Conservation (phyloP, 106 monocot genomes). For the Apostasia ramifera region DNA sequence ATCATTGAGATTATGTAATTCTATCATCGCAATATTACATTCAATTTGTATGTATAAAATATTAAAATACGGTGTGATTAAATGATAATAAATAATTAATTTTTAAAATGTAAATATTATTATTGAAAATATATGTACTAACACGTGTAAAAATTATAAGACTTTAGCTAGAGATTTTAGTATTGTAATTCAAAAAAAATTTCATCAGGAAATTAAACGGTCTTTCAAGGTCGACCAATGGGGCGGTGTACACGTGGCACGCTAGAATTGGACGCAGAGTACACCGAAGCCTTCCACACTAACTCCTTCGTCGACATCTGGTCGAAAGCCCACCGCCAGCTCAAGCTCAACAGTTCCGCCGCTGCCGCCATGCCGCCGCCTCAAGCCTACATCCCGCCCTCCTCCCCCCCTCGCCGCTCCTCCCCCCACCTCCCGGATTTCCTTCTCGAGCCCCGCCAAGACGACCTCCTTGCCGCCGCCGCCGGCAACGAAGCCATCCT, state of each 20-base stretch:
- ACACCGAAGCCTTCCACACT: constrained; percentile 37
- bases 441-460: constrained; percentile 36
- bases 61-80: too few relatives aligned
- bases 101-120: too few relatives aligned
- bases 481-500: constrained; percentile 24
- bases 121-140: too few relatives aligned
- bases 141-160: too few relatives aligned
- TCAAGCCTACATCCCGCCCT: not conserved
- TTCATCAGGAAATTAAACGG: too few relatives aligned
- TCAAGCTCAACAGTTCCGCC: not conserved
- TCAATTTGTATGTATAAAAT: too few relatives aligned
- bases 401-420: not conserved
- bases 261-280: constrained; percentile 43
- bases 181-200: too few relatives aligned
- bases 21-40: too few relatives aligned
- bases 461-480: constrained; percentile 3
- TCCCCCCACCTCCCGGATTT: constrained; percentile 17
- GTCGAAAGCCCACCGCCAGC: constrained; percentile 22
- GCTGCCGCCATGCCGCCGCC: not conserved
- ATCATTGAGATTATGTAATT: too few relatives aligned
- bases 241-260: not conserved
- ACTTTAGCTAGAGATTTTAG: too few relatives aligned
- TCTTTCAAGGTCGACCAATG: not conserved
- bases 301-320: constrained; percentile 52
- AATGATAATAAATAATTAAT: too few relatives aligned